Conservation (phyloP, 352 stramenopile genomes). For the Phytopythium montanum region DNA sequence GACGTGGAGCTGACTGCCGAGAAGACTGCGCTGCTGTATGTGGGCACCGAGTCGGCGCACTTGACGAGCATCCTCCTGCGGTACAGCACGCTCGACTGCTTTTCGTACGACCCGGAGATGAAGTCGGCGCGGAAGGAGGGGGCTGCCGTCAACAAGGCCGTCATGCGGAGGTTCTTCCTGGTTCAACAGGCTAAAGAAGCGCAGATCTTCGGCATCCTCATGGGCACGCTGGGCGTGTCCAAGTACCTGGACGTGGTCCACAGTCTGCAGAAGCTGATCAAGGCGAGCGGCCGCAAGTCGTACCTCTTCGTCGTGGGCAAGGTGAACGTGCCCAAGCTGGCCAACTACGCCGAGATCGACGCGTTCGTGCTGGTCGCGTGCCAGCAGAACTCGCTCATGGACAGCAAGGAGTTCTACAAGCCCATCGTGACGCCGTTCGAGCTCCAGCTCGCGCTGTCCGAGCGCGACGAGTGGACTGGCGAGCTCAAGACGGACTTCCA, state of each 20-base stretch:
- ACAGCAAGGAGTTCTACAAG: conserved; percentile 91
- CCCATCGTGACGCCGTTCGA: conserved; percentile 94
- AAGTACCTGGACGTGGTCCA: conserved; percentile 92
- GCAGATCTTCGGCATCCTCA: conserved; percentile 95
- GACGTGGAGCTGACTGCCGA: conserved; percentile 33
- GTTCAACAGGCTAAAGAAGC: conserved; percentile 94
- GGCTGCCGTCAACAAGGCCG: conserved; percentile 55
- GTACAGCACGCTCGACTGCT: conserved; percentile 60
- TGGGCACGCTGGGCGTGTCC: conserved; percentile 92
- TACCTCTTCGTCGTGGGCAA: conserved; percentile 98
- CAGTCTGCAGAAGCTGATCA: conserved; percentile 85
- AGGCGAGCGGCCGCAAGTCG: conserved; percentile 88
- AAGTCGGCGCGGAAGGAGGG: conserved; percentile 49
- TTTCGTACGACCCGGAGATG: conserved; percentile 65
- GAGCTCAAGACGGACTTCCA: conserved; percentile 83
- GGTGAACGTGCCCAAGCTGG: conserved; percentile 96
- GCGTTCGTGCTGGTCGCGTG: conserved; percentile 96
- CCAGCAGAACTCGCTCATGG: conserved; percentile 93
- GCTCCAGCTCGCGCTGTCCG: conserved; percentile 91
- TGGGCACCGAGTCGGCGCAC: conserved; percentile 72
- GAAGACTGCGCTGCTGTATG: conserved; percentile 57
- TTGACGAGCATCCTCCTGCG: conserved; percentile 83
- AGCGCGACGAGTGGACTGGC: conserved; percentile 84
- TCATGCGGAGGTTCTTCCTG: conserved; percentile 75
- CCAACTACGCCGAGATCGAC: conserved; percentile 98